Conservation (phyloP, 495 filamentous ascomycete genomes). For the Penicillium argentinense region DNA sequence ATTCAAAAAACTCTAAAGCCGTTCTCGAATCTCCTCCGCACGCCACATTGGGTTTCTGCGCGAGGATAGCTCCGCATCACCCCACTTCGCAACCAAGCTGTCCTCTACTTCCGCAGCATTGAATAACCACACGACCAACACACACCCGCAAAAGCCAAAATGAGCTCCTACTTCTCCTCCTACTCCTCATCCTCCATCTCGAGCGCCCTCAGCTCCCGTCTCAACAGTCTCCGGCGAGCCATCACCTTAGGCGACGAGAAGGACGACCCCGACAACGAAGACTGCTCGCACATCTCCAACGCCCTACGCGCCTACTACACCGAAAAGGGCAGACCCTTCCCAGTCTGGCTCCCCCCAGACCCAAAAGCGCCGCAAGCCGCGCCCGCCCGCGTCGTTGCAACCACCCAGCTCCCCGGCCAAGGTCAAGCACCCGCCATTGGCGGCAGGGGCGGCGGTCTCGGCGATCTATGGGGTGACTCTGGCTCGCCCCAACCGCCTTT, state of each 20-base stretch:
- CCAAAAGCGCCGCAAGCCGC: constrained; percentile 69
- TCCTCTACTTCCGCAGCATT: constrained; percentile 10
- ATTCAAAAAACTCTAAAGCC: not conserved
- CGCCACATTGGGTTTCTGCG: not conserved
- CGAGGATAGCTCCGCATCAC: constrained; percentile 20
- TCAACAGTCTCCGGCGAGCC: constrained; percentile 75
- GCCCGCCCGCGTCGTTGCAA: constrained; percentile 50
- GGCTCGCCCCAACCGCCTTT: constrained; percentile 41
- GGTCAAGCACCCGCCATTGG: constrained; percentile 32
- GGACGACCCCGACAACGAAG: constrained; percentile 75
- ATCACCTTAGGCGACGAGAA: constrained; percentile 83
- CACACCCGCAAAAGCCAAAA: constrained; percentile 34
- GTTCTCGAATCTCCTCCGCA: not conserved
- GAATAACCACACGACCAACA: not conserved
- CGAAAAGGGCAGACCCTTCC: constrained; percentile 81
- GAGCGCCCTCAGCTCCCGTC: constrained; percentile 69
- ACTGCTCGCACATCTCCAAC: constrained; percentile 91
- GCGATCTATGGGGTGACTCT: constrained; percentile 82
- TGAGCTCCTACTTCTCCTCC: constrained; percentile 76
- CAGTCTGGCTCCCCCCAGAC: constrained; percentile 85
- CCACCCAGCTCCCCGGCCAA: constrained; percentile 52
- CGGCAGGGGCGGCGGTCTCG: constrained; percentile 51
- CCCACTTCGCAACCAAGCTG: constrained; percentile 25
- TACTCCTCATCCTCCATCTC: constrained; percentile 71
- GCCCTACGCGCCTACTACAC: constrained; percentile 93